These are phyloP conservation scores for Thielaviopsis cerberus DNA, from an alignment of 2,329 filamentous ascomycete genomes.

Conservation along the genomic window DNA sequence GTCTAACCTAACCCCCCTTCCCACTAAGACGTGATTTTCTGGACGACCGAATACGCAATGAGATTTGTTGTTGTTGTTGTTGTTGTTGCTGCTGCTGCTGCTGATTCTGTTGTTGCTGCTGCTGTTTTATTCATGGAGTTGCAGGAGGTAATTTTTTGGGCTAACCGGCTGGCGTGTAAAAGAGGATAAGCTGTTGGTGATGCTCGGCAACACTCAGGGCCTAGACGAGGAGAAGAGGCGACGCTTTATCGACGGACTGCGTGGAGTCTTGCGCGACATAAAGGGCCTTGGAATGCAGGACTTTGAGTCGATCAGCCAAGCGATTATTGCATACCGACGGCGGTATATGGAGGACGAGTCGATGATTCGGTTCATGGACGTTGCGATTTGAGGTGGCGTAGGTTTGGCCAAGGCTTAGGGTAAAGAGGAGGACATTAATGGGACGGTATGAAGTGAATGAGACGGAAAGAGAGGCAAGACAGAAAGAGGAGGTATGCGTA, in stretches of 20 bases:
- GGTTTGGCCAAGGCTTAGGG: not conserved
- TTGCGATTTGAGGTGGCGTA: slow-evolving; percentile 3
- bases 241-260: slow-evolving; percentile 44
- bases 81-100: too few species aligned
- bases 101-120: too few species aligned
- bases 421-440: not conserved
- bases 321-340: slow-evolving; percentile 48
- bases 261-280: slow-evolving; percentile 39
- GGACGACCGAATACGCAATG: not conserved
- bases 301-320: slow-evolving; percentile 46
- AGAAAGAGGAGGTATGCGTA: not conserved
- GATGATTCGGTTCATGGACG: slow-evolving; percentile 27
- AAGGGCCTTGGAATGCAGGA: slow-evolving; percentile 42
- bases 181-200: slow-evolving; percentile 59
- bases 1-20: slow-evolving; percentile 28
- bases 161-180: slow-evolving; percentile 5
- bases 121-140: not conserved
- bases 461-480: not conserved
- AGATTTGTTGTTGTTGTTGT: too few species aligned
- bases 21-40: not conserved
- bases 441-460: too few species aligned
- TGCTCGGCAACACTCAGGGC: slow-evolving; percentile 48
- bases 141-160: not conserved
- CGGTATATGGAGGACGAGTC: slow-evolving; percentile 45
- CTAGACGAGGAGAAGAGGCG: slow-evolving; percentile 42